Evolutionary conservation across 176 grass and related monocot species (phyloP).

Genomic region (Olyra latifolia): DNA sequence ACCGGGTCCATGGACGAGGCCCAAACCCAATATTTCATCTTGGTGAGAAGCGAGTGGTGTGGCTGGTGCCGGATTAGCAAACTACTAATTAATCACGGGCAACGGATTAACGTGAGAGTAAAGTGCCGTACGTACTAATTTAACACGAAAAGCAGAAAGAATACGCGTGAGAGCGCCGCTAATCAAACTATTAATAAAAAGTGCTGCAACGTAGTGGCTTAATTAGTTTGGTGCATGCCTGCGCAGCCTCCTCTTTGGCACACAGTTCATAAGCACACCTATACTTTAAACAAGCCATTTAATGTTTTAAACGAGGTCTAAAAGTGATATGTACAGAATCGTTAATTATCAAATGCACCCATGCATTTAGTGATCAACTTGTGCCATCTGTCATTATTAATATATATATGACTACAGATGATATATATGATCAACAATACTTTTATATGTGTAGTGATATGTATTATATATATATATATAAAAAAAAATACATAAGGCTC

Average conservation of each 20-base stretch:
- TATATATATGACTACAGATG: no score
- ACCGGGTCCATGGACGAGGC: conserved; percentile 22
- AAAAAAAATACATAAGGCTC: no score
- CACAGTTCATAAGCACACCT: neutral
- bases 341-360: no score
- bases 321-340: no score
- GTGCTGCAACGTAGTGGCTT: neutral
- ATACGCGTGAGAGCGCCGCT: neutral
- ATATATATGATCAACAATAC: no score
- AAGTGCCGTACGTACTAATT: neutral
- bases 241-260: neutral
- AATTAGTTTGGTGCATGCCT: neutral
- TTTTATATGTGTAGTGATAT: no score
- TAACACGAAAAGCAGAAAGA: neutral
- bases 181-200: neutral
- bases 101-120: neutral
- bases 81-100: neutral
- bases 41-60: neutral
- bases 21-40: neutral
- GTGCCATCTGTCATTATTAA: no score
- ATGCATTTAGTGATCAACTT: no score
- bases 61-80: neutral
- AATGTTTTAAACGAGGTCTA: no score
- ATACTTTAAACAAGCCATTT: neutral
- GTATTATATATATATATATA: no score